phyloP scores from a whole-genome alignment of 331 rosid species.

The Quercus phellos region DNA sequence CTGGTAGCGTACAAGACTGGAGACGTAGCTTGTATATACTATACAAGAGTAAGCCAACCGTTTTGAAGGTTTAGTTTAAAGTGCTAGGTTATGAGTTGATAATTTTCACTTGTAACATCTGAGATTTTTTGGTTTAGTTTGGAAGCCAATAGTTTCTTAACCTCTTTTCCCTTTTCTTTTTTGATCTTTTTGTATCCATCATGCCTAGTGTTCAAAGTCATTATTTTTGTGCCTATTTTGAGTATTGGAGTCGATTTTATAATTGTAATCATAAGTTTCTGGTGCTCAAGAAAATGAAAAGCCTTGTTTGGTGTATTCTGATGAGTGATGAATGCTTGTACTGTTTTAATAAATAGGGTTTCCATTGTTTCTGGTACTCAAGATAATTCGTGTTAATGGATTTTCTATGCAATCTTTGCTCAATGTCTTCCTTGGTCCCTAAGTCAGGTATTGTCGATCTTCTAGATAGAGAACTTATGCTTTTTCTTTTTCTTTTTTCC shows the following conservation, averaged over 20 bases:
- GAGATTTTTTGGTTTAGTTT: background rate
- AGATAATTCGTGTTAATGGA: background rate
- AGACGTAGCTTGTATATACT: slow-evolving; percentile 37
- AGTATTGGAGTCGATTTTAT: background rate
- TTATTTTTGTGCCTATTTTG: background rate
- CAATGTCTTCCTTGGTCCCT: too few species aligned
- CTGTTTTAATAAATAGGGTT: background rate
- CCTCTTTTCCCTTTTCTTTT: background rate
- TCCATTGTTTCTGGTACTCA: background rate
- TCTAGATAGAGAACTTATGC: too few species aligned
- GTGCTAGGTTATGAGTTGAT: slow-evolving; percentile 7
- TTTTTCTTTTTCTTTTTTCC: too few species aligned
- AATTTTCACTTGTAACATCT: background rate
- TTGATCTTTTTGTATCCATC: background rate
- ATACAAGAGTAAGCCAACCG: slow-evolving; percentile 10
- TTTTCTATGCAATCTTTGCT: background rate
- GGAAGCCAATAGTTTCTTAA: background rate
- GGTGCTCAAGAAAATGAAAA: background rate
- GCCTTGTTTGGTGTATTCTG: background rate
- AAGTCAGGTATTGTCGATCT: too few species aligned
- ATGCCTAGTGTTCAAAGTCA: background rate
- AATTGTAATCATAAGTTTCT: background rate
- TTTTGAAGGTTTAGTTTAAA: background rate
- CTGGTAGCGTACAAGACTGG: slow-evolving; percentile 14
- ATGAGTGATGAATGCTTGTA: too few species aligned